Percentiles rank a stretch among this genome's conserved stretches.
Evolutionary conservation across 108 stramenopile genomes (phyloP).

Genomic region (Cyclotella kingstonii): DNA sequence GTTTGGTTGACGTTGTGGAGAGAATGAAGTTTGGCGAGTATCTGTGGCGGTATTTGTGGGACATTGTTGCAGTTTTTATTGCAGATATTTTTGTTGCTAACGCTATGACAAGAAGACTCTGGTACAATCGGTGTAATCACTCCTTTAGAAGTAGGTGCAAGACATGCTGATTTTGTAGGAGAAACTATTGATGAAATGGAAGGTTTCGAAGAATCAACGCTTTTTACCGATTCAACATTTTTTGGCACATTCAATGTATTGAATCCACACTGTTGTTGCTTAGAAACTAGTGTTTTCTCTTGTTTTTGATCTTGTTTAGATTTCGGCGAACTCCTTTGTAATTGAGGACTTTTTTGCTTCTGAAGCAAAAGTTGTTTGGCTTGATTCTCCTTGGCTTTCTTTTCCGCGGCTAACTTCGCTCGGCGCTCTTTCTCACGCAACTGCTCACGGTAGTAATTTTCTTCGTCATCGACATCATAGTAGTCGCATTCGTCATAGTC

Average conservation of each 20-base stretch:
- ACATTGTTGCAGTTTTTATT: neutral
- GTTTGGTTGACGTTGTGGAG: neutral
- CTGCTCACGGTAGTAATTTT: slow-evolving; percentile 47
- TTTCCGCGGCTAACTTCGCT: slow-evolving; percentile 31
- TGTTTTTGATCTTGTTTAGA: neutral
- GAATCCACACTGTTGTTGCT: no score
- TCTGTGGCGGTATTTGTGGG: slow-evolving; percentile 3
- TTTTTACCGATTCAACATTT: no score
- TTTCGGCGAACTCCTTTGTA: neutral
- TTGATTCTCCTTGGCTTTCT: slow-evolving; percentile 38
- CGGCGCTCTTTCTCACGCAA: slow-evolving; percentile 38
- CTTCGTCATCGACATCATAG: slow-evolving; percentile 64
- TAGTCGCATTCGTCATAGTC: slow-evolving; percentile 64
- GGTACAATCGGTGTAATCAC: no score
- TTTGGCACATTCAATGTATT: no score
- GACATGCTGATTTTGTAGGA: no score
- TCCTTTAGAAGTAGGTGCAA: no score
- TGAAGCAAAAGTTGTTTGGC: slow-evolving; percentile 24
- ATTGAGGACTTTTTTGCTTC: neutral
- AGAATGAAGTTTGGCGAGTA: slow-evolving; percentile 26
- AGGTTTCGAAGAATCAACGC: no score
- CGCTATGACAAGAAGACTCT: neutral
- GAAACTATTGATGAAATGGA: no score
- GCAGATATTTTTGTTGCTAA: neutral
- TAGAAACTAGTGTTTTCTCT: no score